phyloP scores from a whole-genome alignment of 2,329 filamentous ascomycete species.

The Truncatella angustata region DNA sequence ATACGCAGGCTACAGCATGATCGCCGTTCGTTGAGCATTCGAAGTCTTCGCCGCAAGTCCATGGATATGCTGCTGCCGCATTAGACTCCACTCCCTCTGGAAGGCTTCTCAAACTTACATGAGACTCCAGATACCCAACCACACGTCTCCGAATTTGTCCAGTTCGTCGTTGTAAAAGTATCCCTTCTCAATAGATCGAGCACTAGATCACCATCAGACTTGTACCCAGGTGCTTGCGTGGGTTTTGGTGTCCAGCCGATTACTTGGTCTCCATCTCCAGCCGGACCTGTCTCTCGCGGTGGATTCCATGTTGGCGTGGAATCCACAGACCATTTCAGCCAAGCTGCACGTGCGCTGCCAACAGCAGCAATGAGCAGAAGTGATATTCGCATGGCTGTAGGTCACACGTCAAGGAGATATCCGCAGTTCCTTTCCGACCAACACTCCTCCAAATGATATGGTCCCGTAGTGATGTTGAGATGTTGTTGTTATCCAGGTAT shows the following conservation, averaged over 20 bases:
- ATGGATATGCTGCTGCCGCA: conserved; percentile 18
- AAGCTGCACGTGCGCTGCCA: neutral
- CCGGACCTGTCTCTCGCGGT: neutral
- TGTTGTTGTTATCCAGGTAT: too few species aligned
- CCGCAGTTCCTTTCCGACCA: neutral
- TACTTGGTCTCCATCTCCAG: neutral
- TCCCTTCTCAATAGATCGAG: conserved; percentile 1
- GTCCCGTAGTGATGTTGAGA: too few species aligned
- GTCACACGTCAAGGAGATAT: too few species aligned
- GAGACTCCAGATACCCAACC: conserved; percentile 25
- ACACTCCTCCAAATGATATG: too few species aligned
- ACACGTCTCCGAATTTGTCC: conserved; percentile 27
- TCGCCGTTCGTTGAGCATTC: conserved; percentile 30
- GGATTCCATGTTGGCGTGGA: conserved; percentile 1
- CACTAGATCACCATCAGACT: neutral
- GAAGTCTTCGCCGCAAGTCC: conserved; percentile 18
- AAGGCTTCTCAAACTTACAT: conserved; percentile 21
- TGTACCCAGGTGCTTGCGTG: neutral
- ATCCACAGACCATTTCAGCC: neutral
- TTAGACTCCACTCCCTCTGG: neutral
- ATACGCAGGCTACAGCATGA: conserved; percentile 34
- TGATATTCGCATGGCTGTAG: neutral
- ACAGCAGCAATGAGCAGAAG: neutral
- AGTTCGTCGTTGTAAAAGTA: conserved; percentile 12
- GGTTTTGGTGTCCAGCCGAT: conserved; percentile 5